Conservation (phyloP, 2,329 filamentous ascomycete genomes). For the Penicillium sp. region DNA sequence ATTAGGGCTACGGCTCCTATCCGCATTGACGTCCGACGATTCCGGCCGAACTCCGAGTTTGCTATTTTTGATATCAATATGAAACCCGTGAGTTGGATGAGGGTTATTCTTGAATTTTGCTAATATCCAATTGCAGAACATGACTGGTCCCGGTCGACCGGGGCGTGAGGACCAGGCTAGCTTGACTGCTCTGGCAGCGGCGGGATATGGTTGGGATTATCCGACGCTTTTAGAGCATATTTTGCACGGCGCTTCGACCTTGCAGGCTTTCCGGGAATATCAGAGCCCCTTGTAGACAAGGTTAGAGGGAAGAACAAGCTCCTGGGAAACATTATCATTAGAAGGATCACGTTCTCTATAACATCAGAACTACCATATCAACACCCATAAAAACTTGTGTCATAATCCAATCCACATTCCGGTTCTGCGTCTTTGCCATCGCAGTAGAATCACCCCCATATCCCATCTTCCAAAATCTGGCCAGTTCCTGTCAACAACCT, state of each 20-base stretch:
- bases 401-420: background rate
- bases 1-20: conserved; percentile 49
- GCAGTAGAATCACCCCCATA: background rate
- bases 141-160: conserved; percentile 52
- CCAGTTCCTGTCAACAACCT: conserved; percentile 2
- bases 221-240: conserved; percentile 40
- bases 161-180: conserved; percentile 53
- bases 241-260: conserved; percentile 15
- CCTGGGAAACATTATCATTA: background rate
- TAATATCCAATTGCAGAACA: conserved; percentile 37
- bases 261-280: background rate
- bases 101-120: conserved; percentile 13
- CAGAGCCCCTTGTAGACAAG: background rate
- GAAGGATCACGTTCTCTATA: background rate
- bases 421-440: background rate
- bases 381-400: background rate
- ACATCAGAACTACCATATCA: background rate
- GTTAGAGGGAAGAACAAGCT: background rate
- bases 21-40: conserved; percentile 50
- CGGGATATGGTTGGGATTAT: conserved; percentile 48
- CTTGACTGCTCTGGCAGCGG: conserved; percentile 48
- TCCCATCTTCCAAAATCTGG: background rate
- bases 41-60: conserved; percentile 40
- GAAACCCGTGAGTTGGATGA: conserved; percentile 50
- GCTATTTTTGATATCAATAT: conserved; percentile 56